Percentiles rank a stretch among this genome's conserved stretches.
Conservation (phyloP, 139 green algal species). For the Asterochloris erici region DNA sequence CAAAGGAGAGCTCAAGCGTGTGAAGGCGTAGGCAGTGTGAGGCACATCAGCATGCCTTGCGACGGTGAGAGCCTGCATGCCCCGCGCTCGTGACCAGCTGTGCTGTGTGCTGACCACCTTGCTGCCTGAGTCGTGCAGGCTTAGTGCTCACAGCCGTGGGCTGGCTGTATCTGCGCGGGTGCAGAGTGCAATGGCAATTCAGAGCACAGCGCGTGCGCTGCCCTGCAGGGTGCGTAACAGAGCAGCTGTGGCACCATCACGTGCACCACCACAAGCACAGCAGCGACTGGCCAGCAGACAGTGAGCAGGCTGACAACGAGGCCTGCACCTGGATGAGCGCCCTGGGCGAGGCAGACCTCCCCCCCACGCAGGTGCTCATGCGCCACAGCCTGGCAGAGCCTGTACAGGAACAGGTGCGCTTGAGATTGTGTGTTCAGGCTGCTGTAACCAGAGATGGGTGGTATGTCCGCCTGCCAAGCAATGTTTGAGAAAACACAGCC, state of each 20-base stretch:
- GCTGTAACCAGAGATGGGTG: too few relatives aligned
- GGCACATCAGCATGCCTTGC: not conserved
- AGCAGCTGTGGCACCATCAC: not conserved
- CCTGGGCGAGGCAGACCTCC: slow-evolving; percentile 2
- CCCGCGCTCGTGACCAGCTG: too few relatives aligned
- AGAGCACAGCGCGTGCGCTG: not conserved
- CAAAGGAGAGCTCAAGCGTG: not conserved
- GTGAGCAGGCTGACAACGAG: not conserved
- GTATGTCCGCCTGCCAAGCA: too few relatives aligned
- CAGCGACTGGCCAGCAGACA: not conserved
- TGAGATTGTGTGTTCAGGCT: not conserved
- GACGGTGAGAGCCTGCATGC: not conserved
- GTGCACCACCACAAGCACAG: not conserved
- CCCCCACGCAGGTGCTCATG: not conserved
- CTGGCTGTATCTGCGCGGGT: not conserved
- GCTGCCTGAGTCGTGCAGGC: not conserved
- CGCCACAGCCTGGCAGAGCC: not conserved
- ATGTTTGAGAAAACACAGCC: not conserved
- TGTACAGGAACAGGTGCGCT: slow-evolving; percentile 5
- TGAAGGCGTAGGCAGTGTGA: not conserved
- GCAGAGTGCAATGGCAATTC: not conserved
- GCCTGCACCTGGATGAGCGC: not conserved
- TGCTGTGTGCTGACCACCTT: not conserved
- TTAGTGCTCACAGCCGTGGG: not conserved
- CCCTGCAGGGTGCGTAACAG: not conserved